Conservation (phyloP, 306 rosid genomes). For the Dalbergia oliveri region DNA sequence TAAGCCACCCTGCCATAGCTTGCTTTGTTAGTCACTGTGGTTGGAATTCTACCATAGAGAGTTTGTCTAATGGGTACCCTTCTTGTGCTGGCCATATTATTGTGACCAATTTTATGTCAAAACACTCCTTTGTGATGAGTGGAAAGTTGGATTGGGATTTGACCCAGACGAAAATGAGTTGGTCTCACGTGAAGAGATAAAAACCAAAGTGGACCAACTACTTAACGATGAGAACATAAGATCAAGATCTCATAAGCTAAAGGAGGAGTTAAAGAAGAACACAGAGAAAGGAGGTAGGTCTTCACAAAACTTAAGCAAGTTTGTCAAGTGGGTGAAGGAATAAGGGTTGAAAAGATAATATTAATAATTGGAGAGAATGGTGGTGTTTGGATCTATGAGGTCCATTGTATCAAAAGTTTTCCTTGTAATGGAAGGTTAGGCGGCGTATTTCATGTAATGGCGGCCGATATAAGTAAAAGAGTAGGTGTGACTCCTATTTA, state of each 20-base stretch:
- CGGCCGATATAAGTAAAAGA: too few relatives aligned
- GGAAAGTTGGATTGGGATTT: slow-evolving; percentile 57
- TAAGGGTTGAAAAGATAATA: neutral
- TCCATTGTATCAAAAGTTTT: too few relatives aligned
- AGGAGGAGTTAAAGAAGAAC: neutral
- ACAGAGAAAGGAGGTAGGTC: slow-evolving; percentile 45
- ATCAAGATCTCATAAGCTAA: slow-evolving; percentile 38
- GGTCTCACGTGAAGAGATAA: slow-evolving; percentile 44
- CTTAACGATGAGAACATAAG: slow-evolving; percentile 41
- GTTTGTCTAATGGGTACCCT: slow-evolving; percentile 56
- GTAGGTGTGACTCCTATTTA: too few relatives aligned
- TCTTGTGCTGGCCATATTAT: slow-evolving; percentile 65
- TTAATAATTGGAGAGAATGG: too few relatives aligned
- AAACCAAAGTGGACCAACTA: slow-evolving; percentile 51
- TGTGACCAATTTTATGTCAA: slow-evolving; percentile 48
- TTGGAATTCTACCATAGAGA: slow-evolving; percentile 62
- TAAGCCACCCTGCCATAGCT: slow-evolving; percentile 55
- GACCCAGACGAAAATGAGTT: slow-evolving; percentile 49
- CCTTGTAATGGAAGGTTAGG: too few relatives aligned
- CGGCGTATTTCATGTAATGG: too few relatives aligned
- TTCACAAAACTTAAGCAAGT: slow-evolving; percentile 36
- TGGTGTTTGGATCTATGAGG: too few relatives aligned
- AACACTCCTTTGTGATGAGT: slow-evolving; percentile 53
- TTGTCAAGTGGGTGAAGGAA: slow-evolving; percentile 55
- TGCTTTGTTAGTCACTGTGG: slow-evolving; percentile 66